phyloP scores from a whole-genome alignment of 2,329 filamentous ascomycete species.

The Amphichorda felina region DNA sequence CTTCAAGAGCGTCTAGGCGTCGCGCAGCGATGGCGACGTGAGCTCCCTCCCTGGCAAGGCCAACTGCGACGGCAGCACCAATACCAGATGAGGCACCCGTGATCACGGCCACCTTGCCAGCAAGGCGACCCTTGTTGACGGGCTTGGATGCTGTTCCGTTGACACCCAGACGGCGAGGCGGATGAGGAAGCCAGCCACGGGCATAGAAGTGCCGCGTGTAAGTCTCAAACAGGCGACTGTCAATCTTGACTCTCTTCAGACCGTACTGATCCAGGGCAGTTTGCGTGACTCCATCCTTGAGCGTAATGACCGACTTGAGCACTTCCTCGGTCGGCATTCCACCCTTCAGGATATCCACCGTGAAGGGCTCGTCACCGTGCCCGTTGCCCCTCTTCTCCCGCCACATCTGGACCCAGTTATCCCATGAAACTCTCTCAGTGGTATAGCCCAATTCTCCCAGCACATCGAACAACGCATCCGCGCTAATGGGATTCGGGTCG shows the following conservation, averaged over 20 bases:
- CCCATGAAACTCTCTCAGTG: constrained; percentile 54
- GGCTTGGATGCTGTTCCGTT: constrained; percentile 10
- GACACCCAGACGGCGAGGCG: constrained; percentile 37
- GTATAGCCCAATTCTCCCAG: constrained; percentile 58
- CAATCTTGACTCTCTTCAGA: constrained; percentile 56
- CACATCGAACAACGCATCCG: constrained; percentile 50
- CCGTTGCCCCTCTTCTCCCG: constrained; percentile 55
- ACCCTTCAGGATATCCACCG: constrained; percentile 66
- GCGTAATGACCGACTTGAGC: constrained; percentile 57
- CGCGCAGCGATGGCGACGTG: constrained; percentile 63
- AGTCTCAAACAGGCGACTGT: constrained; percentile 58
- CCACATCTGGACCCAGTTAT: constrained; percentile 67
- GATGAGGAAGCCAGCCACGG: constrained; percentile 59
- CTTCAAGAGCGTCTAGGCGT: constrained; percentile 55
- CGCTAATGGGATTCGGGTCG: constrained; percentile 59
- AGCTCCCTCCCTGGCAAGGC: constrained; percentile 58
- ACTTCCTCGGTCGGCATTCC: constrained; percentile 71
- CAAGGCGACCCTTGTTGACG: constrained; percentile 41
- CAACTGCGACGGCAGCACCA: constrained; percentile 60
- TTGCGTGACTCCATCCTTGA: constrained; percentile 58
- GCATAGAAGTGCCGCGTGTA: constrained; percentile 75
- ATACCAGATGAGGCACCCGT: constrained; percentile 73
- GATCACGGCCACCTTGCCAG: constrained; percentile 61
- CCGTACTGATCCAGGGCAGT: constrained; percentile 40
- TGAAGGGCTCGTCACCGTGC: constrained; percentile 60